Percentiles rank a stretch among this genome's conserved stretches.
phyloP scores from a whole-genome alignment of 2,329 filamentous ascomycete genomes.

The Talaromyces sp. region DNA sequence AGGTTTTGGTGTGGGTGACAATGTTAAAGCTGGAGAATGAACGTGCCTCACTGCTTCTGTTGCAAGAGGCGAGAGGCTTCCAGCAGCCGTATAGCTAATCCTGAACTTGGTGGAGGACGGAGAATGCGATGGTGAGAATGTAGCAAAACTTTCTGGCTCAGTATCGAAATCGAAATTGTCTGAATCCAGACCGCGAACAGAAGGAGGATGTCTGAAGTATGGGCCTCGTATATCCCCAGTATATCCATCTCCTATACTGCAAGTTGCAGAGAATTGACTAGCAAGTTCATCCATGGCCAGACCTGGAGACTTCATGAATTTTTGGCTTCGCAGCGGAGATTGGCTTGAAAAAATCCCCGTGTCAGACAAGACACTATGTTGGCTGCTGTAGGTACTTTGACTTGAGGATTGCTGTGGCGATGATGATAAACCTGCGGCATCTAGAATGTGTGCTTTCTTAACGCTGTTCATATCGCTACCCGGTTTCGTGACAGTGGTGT shows the following conservation, averaged over 20 bases:
- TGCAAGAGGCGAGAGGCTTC: constrained; percentile 12
- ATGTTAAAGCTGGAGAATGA: not conserved
- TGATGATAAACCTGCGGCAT: constrained; percentile 20
- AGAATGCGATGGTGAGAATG: constrained; percentile 5
- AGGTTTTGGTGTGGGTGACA: constrained; percentile 1
- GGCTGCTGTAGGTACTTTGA: constrained; percentile 3
- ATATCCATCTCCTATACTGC: constrained; percentile 2
- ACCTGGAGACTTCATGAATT: constrained; percentile 1
- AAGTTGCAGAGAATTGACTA: constrained; percentile 8
- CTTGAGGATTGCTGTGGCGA: constrained; percentile 11
- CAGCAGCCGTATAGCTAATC: constrained; percentile 24
- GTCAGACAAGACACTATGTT: not conserved
- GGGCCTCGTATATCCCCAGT: not conserved
- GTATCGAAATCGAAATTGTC: constrained; percentile 5
- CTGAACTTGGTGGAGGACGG: constrained; percentile 14
- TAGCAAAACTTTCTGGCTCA: not conserved
- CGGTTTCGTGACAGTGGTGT: constrained; percentile 36
- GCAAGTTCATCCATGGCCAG: constrained; percentile 9
- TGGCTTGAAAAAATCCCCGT: not conserved
- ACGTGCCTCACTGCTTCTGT: not conserved
- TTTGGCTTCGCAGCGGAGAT: not conserved
- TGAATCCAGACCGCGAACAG: not conserved
- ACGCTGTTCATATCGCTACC: constrained; percentile 25
- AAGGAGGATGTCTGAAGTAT: not conserved
- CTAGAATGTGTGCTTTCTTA: constrained; percentile 28